Base-by-base conservation (phyloP, 1,284 basidiomycete genomes). In the Pseudomicrostroma phylloplanum region DNA sequence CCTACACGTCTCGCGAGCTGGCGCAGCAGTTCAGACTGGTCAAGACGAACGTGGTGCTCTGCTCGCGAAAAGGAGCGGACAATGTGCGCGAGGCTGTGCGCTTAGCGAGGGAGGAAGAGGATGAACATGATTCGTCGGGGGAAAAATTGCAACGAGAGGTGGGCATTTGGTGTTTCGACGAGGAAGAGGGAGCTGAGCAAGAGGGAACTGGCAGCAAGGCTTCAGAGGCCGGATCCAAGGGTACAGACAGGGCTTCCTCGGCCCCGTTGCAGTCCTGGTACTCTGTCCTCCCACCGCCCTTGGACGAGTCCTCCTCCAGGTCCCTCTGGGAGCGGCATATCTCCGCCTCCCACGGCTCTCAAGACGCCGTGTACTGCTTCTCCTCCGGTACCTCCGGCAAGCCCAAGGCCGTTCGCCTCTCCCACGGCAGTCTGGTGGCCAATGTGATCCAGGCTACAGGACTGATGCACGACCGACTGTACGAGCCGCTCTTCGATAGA, bases 401-500 rank as follows among this genome's bases (percentile, higher is more conserved):
- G 12, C 76, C 76, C 46, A 78, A 78, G 60, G 76, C 71, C 6
- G 75, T 78, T 36, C 63, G 65, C 49, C 67, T 78, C n/a, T 69
- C 75, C 17, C 76, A 78, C 61, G 62, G 61, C 43, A 73, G 68
- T 53, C 57, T 78, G 56, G 67, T 77, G 19, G 64, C 75, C 57
- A 78, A 78, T 63, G 60, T 70, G 40, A 73, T 78, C 46, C 76
- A 78, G 56, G 65, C 73, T 12, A 70, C 69, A 0, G 71, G 67
- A 40, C 63, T 72, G 25, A 67, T 78, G 59, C 63, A 67, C 23
- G 76, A 76, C n/a, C 67, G 74, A 0, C 61, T 67, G 55, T 74
- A 74, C 65, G 65, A 68, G 48, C 74, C 76, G n/a, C 55, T 72
- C 0, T 58, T 71, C 39, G 69, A 76, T 53, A 78, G 90, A 25